Base-by-base conservation (phyloP, 2,329 filamentous ascomycete species). In the Bipolaris gigantea region DNA sequence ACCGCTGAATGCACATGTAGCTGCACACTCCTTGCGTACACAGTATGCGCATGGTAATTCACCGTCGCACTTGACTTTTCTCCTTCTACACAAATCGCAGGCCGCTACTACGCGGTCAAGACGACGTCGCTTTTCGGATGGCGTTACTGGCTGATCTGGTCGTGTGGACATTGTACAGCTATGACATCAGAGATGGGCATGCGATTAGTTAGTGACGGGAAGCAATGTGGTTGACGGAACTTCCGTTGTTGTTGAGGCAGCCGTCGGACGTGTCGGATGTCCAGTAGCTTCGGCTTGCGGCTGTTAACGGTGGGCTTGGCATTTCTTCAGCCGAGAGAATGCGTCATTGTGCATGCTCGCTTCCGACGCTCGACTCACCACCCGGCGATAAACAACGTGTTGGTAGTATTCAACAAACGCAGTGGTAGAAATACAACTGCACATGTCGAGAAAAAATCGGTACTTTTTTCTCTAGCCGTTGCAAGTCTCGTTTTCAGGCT, bases 11-110 rank as follows among this genome's bases (percentile, higher is more conserved):
- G 61, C 53, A 53, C 73, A 72, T 64, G 79, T 71, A 69, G 75
- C 48, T 68, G 71, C 64, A 67, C 74, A 60, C 71, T 76, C 61
- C 69, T 77, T 66, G 7, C 64, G 59, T 70, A 69, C 68, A 62
- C 80, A 82, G 49, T 81, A 80, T n/a, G 74, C 74, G 55, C 80
- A 83, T 38, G 80, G 80, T 44, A 77, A 72, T 45, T 76, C 72
- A 35, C 80, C 80, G 55, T 82, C 77, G 61, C 80, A 83, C 64
- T 81, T 81, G 55, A 82, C 80, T 51, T 71, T 71, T 18, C 67
- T 64, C 36, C 53, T 63, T 55, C 69, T 69, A 34, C 67, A 71
- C 16, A 71, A 57, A 57, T 71, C 65, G 53, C 67, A 71, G 25
- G 67, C 67, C 38, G 66, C 67, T 4, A 53, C 56, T 13, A 71